Base-by-base conservation (phyloP, 306 rosid genomes). In the Aeschynomene evenia region DNA sequence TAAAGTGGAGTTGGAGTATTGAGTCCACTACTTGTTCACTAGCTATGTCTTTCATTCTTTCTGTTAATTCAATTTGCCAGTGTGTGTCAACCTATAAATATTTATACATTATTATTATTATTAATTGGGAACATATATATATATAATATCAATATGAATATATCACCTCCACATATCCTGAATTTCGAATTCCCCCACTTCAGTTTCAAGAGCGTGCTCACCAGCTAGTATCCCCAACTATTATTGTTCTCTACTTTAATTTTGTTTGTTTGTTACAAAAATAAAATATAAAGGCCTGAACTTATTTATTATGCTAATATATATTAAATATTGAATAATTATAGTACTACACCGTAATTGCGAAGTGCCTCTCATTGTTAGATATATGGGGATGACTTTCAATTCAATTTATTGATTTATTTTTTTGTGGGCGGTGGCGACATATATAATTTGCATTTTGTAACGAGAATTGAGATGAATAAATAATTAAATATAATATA, bases 1-100 rank as follows among this genome's bases (percentile, higher is more conserved):
- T 45, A 54, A 80, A 83, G 84, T 76, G 78, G 82, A 83, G 82
- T 67, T 51, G 80, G 86, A 62, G 77, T 64, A 54, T 53, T 68
- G 50, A 67, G 79, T 68, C 67, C 79, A 67, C 83, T 68, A 70
- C 19, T 66, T 55, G n/a, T n/a, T n/a, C n/a, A n/a, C n/a, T n/a
- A n/a, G n/a, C 56, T 72, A n/a, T 78, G 15, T 57, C 72, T 66
- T 43, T 52, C 11, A 51, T 11, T 57, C 72, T 66, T 43, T 52
- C 11, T 51, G 53, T 18, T 65, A 65, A 33, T 48, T n/a, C n/a
- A n/a, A n/a, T n/a, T n/a, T 59, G 13, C 9, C 36, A 4, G 43
- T 56, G 11, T 34, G 51, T 70, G 14, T 57, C 52, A 45, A 45
- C 20, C 19, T 45, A 45, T n/a, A n/a, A n/a, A n/a, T n/a, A n/a